Percentiles rank a stretch among this genome's conserved stretches.
Evolutionary conservation across 2,329 filamentous ascomycete genomes (phyloP).

Genomic region (Ophiostoma sp.): DNA sequence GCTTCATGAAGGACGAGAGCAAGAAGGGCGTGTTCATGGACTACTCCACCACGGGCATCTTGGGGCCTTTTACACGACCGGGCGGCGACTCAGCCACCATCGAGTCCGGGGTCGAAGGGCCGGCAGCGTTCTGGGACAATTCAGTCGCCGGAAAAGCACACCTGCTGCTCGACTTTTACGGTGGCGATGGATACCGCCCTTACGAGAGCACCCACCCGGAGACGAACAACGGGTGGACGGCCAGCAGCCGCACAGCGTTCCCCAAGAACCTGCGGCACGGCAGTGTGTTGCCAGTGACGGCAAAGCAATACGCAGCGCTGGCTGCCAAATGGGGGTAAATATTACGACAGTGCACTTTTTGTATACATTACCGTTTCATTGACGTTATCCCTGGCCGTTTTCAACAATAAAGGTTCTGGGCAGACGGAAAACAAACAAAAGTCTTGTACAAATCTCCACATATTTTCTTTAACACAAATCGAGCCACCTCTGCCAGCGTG

Average conservation of each 20-base stretch:
- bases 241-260: conserved; percentile 44
- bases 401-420: neutral
- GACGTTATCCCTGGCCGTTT: neutral
- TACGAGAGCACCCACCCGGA: conserved; percentile 48
- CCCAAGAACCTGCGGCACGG: conserved; percentile 54
- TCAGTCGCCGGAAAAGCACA: conserved; percentile 43
- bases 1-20: conserved; percentile 58
- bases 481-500: neutral
- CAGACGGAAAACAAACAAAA: neutral
- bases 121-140: conserved; percentile 49
- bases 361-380: neutral
- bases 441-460: neutral
- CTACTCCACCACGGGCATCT: conserved; percentile 48
- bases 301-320: conserved; percentile 46
- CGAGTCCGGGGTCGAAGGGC: conserved; percentile 46
- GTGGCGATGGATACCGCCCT: conserved; percentile 50
- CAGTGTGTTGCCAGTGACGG: conserved; percentile 50
- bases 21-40: conserved; percentile 54
- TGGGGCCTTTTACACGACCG: conserved; percentile 53
- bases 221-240: conserved; percentile 47
- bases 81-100: conserved; percentile 47
- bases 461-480: neutral
- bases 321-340: conserved; percentile 38
- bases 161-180: conserved; percentile 52
- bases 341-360: neutral